Evolutionary conservation across 164 flowering plant species (phyloP).

Genomic region (Taxillus chinensis): DNA sequence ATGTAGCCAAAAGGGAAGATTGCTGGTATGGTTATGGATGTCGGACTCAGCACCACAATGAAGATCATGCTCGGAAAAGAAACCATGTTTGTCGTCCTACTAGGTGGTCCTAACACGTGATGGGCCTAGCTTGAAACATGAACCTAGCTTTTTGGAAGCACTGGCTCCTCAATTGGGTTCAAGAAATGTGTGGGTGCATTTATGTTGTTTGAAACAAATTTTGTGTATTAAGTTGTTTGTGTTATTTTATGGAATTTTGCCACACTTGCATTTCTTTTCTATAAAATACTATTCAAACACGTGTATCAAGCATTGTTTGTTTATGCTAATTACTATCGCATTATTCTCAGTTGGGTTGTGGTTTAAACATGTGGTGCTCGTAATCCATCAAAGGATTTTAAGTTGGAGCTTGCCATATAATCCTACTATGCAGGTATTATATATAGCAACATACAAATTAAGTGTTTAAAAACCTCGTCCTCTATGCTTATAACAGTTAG

Average conservation of each 20-base stretch:
- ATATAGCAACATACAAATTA: background rate
- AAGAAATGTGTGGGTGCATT: too few relatives aligned
- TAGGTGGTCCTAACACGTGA: conserved; percentile 31
- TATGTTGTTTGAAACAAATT: too few relatives aligned
- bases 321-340: background rate
- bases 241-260: too few relatives aligned
- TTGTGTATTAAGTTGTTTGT: too few relatives aligned
- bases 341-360: conserved; percentile 73
- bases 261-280: too few relatives aligned
- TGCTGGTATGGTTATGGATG: conserved; percentile 95
- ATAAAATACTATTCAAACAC: too few relatives aligned
- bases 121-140: background rate
- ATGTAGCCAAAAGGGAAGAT: conserved; percentile 53
- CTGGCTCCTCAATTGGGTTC: background rate
- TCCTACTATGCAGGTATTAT: conserved; percentile 49
- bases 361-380: conserved; percentile 65
- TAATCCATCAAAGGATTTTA: conserved; percentile 48
- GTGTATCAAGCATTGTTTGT: background rate
- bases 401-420: conserved; percentile 83
- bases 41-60: conserved; percentile 81
- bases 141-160: background rate
- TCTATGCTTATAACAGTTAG: too few relatives aligned
- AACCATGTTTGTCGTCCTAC: conserved; percentile 93
- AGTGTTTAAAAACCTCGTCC: too few relatives aligned
- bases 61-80: conserved; percentile 76